Evolutionary conservation across 2,329 filamentous ascomycete genomes (phyloP), one percentile per base, ranked within the genome.

Genomic region (Alternaria incomplexa): DNA sequence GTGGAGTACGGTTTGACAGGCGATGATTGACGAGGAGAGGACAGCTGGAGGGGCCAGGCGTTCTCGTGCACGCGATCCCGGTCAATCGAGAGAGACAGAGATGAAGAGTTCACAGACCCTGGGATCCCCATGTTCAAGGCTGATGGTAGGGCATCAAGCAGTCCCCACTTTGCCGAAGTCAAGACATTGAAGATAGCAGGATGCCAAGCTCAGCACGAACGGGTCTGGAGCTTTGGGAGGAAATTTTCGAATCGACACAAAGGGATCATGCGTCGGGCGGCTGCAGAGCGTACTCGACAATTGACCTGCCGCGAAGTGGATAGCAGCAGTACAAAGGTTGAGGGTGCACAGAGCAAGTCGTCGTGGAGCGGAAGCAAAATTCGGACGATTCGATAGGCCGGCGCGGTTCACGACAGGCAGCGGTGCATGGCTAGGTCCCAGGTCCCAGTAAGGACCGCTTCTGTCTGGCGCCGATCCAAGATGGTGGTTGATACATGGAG

Each of bases 401-500:
- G 62, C 54, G 66, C 46, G 54, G 66, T 66, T 56, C 69, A 66
- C 66, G 52, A 67, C 68, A 66, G 58, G 56, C 52, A 60, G 63
- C 60, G 65, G 70, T 72, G 71, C 69, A 69, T 69, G 30, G 66
- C 65, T 67, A 66, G 70, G 65, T 61, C 61, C 58, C 66, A 67
- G 66, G 68, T 64, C 60, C 61, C 56, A 60, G 61, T 50, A 52
- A 69, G 60, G 69, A 67, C 69, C 67, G 67, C 66, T 71, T 65
- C 45, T 68, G 58, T 71, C 61, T 77, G 73, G 71, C 70, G 74
- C 68, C 74, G 71, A 73, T 71, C 65, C 69, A 69, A 65, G 63
- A 55, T 63, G 70, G 74, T 70, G 71, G 71, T 69, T 59, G 65
- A 66, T 64, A 64, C 56, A 57, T 57, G 63, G 64, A 65, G 65